Conservation (phyloP, 2,329 filamentous ascomycete genomes). For the Parastagonospora avenae region DNA sequence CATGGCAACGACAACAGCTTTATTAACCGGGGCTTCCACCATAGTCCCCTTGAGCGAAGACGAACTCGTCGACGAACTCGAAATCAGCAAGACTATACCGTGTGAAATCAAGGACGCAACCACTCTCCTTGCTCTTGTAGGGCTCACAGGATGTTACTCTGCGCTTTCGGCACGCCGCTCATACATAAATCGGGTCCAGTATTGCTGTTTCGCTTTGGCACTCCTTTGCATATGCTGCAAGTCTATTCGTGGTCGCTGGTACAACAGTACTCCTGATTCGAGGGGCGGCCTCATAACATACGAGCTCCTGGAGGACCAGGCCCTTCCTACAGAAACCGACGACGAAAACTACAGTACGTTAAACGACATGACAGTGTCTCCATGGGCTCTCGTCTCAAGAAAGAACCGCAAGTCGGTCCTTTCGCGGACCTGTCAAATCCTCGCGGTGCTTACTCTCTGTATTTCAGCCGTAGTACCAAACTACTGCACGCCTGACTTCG, state of each 20-base stretch:
- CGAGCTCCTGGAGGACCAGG: too few relatives aligned
- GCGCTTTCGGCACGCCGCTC: conserved; percentile 24
- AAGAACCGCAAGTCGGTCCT: too few relatives aligned
- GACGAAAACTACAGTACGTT: too few relatives aligned
- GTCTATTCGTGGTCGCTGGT: not conserved
- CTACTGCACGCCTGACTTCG: too few relatives aligned
- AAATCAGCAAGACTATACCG: not conserved
- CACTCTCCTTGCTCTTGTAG: conserved; percentile 14
- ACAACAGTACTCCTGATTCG: not conserved
- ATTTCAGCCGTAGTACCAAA: too few relatives aligned
- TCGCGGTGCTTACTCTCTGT: too few relatives aligned
- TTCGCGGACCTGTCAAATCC: too few relatives aligned
- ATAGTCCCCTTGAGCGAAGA: conserved; percentile 15
- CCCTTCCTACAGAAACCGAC: too few relatives aligned
- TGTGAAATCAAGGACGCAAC: conserved; percentile 6
- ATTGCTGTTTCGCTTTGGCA: conserved; percentile 20
- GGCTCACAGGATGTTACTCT: conserved; percentile 18
- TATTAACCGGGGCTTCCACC: conserved; percentile 22
- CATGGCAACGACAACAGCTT: conserved; percentile 14
- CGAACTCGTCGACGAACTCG: not conserved
- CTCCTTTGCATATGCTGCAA: conserved; percentile 10
- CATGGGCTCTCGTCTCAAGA: too few relatives aligned
- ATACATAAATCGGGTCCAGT: conserved; percentile 22
- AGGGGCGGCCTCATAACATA: too few relatives aligned
- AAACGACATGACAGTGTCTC: too few relatives aligned